Base-by-base conservation (phyloP, 2,329 filamentous ascomycete genomes). In the Dactylella cylindrospora region DNA sequence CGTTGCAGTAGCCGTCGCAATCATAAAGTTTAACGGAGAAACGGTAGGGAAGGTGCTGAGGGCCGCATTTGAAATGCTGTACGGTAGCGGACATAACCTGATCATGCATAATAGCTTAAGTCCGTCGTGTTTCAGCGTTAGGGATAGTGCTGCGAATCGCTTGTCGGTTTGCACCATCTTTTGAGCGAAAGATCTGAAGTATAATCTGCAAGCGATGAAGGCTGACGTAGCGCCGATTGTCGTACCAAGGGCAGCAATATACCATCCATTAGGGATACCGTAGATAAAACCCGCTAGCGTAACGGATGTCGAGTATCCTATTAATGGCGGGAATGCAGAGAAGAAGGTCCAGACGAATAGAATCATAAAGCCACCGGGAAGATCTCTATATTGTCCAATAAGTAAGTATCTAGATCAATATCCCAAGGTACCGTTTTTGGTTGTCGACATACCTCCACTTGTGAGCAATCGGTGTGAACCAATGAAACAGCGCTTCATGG, bases 11-110 rank as follows among this genome's bases (percentile, higher is more conserved):
- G 88, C 84, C 0, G 91, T 97, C 4, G 93, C 91, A 38, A 90
- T 72, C 25, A 84, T 84, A 74, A 94, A 97, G 39, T 81, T 81
- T 61, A 79, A 72, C 32, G 87, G 86, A 19, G 84, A 80, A 26
- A 98, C 88, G 25, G 86, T 95, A 2, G 90, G 90, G 64, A 98
- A 90, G 1, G 93, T 97, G 23, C 89, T 89, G 51, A 98, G 82
- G 62, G 95, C 95, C 44, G 90, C 93, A 71, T 98, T 98, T 71
- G 87, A 90, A 67, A 97, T 77, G 46, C 87, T 93, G 72, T 95
- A 98, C 10, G 93, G 93, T 61, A 98, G 72, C 1, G 93, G 93
- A 70, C 91, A 97, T 66, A 97, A 80, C 23, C 93, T 82, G 68
- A 98, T 93, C 80, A 93, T 94, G 65, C 88, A 84, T 38, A 98